Base-by-base conservation (phyloP, 306 rosid genomes). In the Phaseolus lunatus region DNA sequence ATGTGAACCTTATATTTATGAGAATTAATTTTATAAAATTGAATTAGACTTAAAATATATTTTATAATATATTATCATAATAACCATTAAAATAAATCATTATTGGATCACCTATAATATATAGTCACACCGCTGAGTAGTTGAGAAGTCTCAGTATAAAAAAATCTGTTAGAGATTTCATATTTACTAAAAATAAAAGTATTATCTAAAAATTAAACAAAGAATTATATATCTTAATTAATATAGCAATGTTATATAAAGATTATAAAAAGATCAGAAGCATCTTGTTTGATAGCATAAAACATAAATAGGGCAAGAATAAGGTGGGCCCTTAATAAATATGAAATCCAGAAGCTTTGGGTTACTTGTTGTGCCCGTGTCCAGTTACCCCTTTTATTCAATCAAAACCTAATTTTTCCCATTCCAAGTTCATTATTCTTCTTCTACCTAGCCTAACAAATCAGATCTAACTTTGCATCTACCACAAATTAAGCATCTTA, bases 401-500 rank as follows among this genome's bases (percentile, higher is more conserved):
- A 18, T 26, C 23, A 26, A 76, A 27, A 70, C 81, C 74, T 70
- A 76, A 70, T 70, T 77, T 76, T 18, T 1, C 15, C 37, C 3
- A 53, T 71, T 18, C 2, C n/a, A 13, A 74, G 24, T 47, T 68
- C 4, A 61, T 26, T 23, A 66, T 39, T 65, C 22, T 41, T 39
- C 67, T 41, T 39, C 67, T 2, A 2, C n/a, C 5, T 69, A 43
- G 23, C 74, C 52, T 39, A 79, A 72, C 78, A 72, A 72, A 72
- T 79, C 50, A 63, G 26, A 49, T 13, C 72, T 53, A 71, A 57
- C 61, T 48, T 53, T 39, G 16, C 31, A 45, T 50, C 10, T 5
- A 4, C 52, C 50, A 27, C 54, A 26, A 29, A 26, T 48, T 4
- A 26, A 48, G 49, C 23, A 58, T 9, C 23, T 10, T 50, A 67